Evolutionary conservation across 345 rosid genomes (phyloP), one percentile per base, ranked within the genome.

Genomic region (Balakata baccata): DNA sequence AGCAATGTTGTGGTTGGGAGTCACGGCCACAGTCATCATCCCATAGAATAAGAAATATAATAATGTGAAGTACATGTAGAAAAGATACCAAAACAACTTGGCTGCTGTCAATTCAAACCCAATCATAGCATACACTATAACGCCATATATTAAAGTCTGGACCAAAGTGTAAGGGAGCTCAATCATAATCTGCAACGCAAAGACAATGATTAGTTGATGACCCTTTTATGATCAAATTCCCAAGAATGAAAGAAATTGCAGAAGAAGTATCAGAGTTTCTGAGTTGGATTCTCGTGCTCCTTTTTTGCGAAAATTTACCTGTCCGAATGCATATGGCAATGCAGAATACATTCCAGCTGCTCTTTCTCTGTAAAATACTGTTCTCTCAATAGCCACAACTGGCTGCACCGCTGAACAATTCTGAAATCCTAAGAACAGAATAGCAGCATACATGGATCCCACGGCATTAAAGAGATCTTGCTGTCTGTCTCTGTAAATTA

Each of bases 271-370:
- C 23, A 2, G 0, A 8, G 34, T 25, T 59, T 13, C 8, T 13
- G 37, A 25, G 3, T 9, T 23, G 16, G 14, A 50, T 52, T 52
- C 16, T 5, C 17, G 57, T 16, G n/a, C 5, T 16, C 20, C 20
- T 52, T 52, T 52, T 52, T 52, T 3, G 14, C 1, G 11, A 13
- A 18, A 50, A 2, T 38, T 23, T 82, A 90, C 92, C 85, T 88
- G 95, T 22, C 81, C 92, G 43, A 88, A 86, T 34, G 95, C 95
- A 70, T 90, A 90, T 22, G 95, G 87, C 70, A 90, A 50, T 37
- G 88, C 88, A n/a, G 92, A 90, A 70, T 90, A 90, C 90, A 90
- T 85, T 66, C 92, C 89, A 7, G 95, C 90, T 29, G 89, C 90
- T 72, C 88, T 85, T 81, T 90, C 92, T 69, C 95, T 79, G 64